Percentiles rank a stretch among this genome's conserved stretches.
Evolutionary conservation across 352 stramenopile genomes (phyloP).

Genomic region (Stramenopiles sp.): DNA sequence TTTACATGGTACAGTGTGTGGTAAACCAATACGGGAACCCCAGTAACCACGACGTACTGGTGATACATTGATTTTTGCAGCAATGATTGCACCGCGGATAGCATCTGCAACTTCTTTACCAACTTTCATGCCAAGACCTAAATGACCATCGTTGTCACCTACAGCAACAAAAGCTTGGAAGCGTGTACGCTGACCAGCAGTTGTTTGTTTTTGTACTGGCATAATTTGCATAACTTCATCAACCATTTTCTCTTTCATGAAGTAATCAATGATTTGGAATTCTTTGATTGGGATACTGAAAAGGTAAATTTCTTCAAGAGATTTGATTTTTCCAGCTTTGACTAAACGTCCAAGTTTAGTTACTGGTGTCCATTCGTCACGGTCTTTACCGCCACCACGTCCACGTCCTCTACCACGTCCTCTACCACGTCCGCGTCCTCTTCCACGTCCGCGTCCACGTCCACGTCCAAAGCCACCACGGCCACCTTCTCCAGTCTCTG

Average conservation of each 20-base stretch:
- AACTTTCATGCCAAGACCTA: slow-evolving; percentile 97
- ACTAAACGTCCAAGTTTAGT: slow-evolving; percentile 99
- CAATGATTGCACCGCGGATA: slow-evolving; percentile 96
- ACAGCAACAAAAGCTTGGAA: slow-evolving; percentile 99
- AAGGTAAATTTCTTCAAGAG: slow-evolving; percentile 98
- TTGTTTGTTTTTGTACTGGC: slow-evolving; percentile 98
- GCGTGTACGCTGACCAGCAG: slow-evolving; percentile 92
- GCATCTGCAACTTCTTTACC: slow-evolving; percentile 94
- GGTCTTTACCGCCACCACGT: slow-evolving; percentile 54
- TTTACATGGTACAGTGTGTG: slow-evolving; percentile 94
- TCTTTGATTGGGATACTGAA: slow-evolving; percentile 99
- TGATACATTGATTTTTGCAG: slow-evolving; percentile 95
- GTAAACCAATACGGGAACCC: slow-evolving; percentile 72
- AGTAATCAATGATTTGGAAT: slow-evolving; percentile 97
- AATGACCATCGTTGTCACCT: slow-evolving; percentile 91
- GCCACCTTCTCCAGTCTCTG: slow-evolving; percentile 35
- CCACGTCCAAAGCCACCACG: slow-evolving; percentile 75
- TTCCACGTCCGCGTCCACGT: slow-evolving; percentile 51
- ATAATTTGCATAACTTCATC: slow-evolving; percentile 99
- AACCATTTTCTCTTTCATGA: slow-evolving; percentile 90
- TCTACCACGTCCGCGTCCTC: slow-evolving; percentile 48
- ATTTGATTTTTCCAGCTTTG: slow-evolving; percentile 97
- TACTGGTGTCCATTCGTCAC: slow-evolving; percentile 93
- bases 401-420: slow-evolving; percentile 53
- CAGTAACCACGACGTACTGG: slow-evolving; percentile 97